A percentile compares a stretch with the other conserved stretches of the same genome.
phyloP scores from a whole-genome alignment of 2,329 filamentous ascomycete species.

The Microcera coccophila region DNA sequence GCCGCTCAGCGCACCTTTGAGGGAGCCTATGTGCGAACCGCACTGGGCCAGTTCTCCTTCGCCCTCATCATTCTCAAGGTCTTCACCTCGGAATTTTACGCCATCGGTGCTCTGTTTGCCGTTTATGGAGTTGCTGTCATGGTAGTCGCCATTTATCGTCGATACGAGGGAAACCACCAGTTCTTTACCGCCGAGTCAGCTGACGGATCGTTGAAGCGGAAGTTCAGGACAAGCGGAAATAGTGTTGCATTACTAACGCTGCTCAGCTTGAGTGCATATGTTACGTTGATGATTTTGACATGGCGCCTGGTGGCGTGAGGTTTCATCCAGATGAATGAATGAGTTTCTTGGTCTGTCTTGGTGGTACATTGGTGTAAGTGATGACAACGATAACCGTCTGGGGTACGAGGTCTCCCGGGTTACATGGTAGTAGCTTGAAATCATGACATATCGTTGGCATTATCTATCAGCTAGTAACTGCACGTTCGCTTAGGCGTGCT shows the following conservation, averaged over 20 bases:
- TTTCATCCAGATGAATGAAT: too few relatives aligned
- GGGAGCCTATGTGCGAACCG: slow-evolving; percentile 92
- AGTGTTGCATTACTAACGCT: slow-evolving; percentile 55
- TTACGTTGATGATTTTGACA: slow-evolving; percentile 54
- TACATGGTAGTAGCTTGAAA: too few relatives aligned
- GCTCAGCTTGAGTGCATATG: slow-evolving; percentile 56
- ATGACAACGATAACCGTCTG: too few relatives aligned
- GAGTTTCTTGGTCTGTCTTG: too few relatives aligned
- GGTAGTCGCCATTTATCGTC: slow-evolving; percentile 76
- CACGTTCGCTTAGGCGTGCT: too few relatives aligned
- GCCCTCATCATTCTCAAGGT: slow-evolving; percentile 86
- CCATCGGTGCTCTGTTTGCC: slow-evolving; percentile 92
- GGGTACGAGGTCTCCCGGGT: too few relatives aligned
- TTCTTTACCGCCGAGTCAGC: slow-evolving; percentile 63
- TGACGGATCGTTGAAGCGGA: slow-evolving; percentile 40
- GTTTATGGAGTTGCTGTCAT: slow-evolving; percentile 84
- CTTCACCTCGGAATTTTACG: slow-evolving; percentile 94
- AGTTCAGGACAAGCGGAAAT: slow-evolving; percentile 62
- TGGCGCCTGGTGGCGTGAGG: slow-evolving; percentile 38
- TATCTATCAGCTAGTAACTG: too few relatives aligned
- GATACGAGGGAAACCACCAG: slow-evolving; percentile 88
- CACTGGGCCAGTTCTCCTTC: slow-evolving; percentile 92
- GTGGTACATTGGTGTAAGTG: too few relatives aligned
- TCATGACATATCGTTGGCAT: too few relatives aligned
- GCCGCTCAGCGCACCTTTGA: slow-evolving; percentile 96